Evolutionary conservation across 305 asterid species (phyloP), one percentile per base, ranked within the genome.

Genomic region (Striga hermonthica): DNA sequence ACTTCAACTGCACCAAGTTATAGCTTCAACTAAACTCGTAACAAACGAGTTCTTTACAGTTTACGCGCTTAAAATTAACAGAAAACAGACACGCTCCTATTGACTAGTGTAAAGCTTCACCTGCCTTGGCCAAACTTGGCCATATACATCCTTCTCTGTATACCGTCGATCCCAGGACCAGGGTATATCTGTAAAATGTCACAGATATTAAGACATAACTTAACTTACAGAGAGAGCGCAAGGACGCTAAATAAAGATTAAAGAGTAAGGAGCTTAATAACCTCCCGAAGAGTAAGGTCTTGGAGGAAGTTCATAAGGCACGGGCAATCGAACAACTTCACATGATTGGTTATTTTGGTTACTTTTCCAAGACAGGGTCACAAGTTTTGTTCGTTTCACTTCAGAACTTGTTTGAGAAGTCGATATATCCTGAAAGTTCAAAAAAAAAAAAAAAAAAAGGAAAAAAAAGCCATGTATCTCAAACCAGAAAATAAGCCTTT

Each of bases 101-200:
- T 84, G 89, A 68, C 38, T 77, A 60, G 79, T 11, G 65, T 80
- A 79, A 52, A 90, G 77, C 59, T 83, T 66, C 28, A 88, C 88
- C 75, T 78, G 81, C 74, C 93, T 75, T 4, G 98, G 97, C 97
- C 97, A 92, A 63, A 81, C 90, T 74, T 80, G 82, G 35, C 98
- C 95, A 41, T 89, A 87, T 0, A 89, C 91, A 69, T 92, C 98
- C 81, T 83, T 89, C 83, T 84, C 79, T 3, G 81, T 72, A 57
- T 89, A 89, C 22, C 73, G 76, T 12, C 96, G 90, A 69, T 92
- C 97, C 98, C 98, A 92, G 10, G 91, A 86, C 97, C 98, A 92
- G 7, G 98, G 97, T 60, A 87, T 76, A 79, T 92, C 96, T 89
- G 97, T 48, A 53, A 61, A 11, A 28, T 10, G 47, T 14, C 44